Base-by-base conservation (phyloP, 108 stramenopile genomes). In the Aureococcus anophagefferens region DNA sequence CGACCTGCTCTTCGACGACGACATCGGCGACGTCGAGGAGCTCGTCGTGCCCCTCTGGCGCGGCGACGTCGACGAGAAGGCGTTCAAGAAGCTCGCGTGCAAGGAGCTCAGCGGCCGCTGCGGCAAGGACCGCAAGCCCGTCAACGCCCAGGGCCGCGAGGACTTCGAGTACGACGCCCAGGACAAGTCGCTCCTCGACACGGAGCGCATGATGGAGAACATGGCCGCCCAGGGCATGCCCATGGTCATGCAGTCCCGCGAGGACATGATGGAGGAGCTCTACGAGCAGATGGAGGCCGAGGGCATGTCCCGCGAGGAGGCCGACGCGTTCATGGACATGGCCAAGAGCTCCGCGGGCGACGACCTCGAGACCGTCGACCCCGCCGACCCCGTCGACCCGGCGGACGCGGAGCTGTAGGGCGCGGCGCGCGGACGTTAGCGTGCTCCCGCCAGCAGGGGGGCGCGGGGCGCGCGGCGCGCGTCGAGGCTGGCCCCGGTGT, bases 201-300 rank as follows among this genome's bases (percentile, higher is more conserved):
- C 51, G 51, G 51, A 59, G 51, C 51, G 51, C 21, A 59, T 59
- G 51, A 59, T 59, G 51, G 51, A 59, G 51, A 59, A 59, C 51
- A 59, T 59, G 51, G 25, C 17, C 21, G 51, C 4, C 21, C 51
- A 59, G 51, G 51, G 51, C 51, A 59, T 59, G 51, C 51, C 51
- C 51, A 59, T 59, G 51, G 51, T 59, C 51, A 59, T 59, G 51
- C 51, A 59, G 25, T 59, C 51, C 21, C 51, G 51, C 14, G 51
- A 59, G 25, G 51, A 59, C 51, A 59, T 59, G 51, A 16, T 59
- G 21, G 51, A 59, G 51, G 51, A 59, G 51, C 51, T 59, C 51
- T 25, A 59, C 21, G 51, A 59, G 25, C 51, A 59, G 51, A 25
- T 59, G 21, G 25, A 25, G 51, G 51, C 21, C 25, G 51, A 59